Evolutionary conservation across 805 yeast species (phyloP), one percentile per base, ranked within the genome.

Genomic region (Komagataella ulmi): DNA sequence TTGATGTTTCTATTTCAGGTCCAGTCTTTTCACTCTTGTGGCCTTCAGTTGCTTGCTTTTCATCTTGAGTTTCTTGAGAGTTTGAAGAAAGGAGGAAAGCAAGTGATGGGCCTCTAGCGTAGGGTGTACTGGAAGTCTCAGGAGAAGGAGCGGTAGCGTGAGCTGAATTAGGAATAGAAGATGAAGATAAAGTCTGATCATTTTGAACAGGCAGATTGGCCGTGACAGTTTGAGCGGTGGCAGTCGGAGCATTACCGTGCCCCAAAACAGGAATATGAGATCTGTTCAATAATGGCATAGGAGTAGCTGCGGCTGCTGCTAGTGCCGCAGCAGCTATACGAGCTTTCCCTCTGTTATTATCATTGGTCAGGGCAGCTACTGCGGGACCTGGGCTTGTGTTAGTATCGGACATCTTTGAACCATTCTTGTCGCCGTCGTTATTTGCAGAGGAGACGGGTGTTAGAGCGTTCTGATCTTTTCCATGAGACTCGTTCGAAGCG

Each of bases 321-420:
- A 85, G 68, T 0, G 91, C 91, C 7, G 90, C 91, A 1, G 93
- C 93, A 0, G 91, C 93, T 7, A 85, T 83, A 58, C 75, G 73
- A 0, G 86, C 88, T 58, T 8, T 46, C 17, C 65, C 65, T 7
- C 62, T 60, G n/a, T 61, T 59, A 44, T 54, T 55, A 4, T 60
- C 63, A 36, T 63, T 61, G 1, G 65, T 68, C 48, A 66, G 53
- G 3, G 68, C 70, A 14, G 70, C 70, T 7, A 69, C 65, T 1
- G 67, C 71, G 24, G 69, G 69, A 7, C 71, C 71, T 5, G 72
- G 72, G 7, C 70, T 65, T 18, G 64, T 62, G 17, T 64, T 59
- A 30, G 3, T 30, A 30, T 30, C 14, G 14, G 40, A 30, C 40
- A 30, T 30, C n/a, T 30, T 30, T 4, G 40, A 30, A 14, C 40